These are phyloP conservation scores for Phytopythium chamaehyphon DNA, from an alignment of 352 stramenopile species.

Conservation along the genomic window DNA sequence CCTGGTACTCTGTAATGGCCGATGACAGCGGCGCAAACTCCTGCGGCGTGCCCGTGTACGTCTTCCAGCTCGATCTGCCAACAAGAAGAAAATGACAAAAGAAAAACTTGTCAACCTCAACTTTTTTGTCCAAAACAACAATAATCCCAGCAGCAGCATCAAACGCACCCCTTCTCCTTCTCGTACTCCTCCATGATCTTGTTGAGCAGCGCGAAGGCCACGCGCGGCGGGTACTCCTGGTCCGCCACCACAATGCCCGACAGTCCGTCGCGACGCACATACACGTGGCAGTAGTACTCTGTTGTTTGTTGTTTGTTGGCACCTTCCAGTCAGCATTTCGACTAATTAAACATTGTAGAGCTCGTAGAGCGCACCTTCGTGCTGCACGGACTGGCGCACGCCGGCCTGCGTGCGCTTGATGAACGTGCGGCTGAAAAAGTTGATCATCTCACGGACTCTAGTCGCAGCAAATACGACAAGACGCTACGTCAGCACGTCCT, in stretches of 20 bases:
- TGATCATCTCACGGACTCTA: slow-evolving; percentile 97
- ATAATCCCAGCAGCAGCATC: no score
- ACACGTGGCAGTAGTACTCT: slow-evolving; percentile 98
- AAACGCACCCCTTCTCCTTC: slow-evolving; percentile 45
- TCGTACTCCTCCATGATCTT: slow-evolving; percentile 97
- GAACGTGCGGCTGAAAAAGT: slow-evolving; percentile 99
- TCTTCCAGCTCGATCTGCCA: slow-evolving; percentile 66
- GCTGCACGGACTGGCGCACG: slow-evolving; percentile 97
- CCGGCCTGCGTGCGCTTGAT: slow-evolving; percentile 95
- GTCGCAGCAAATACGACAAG: background rate
- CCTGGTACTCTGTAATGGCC: slow-evolving; percentile 96
- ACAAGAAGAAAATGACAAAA: no score
- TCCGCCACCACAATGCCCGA: slow-evolving; percentile 96
- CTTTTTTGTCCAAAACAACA: no score
- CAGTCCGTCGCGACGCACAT: slow-evolving; percentile 96
- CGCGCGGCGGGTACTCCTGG: slow-evolving; percentile 97
- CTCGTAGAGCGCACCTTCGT: slow-evolving; percentile 93
- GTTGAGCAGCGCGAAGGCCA: slow-evolving; percentile 97
- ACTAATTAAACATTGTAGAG: no score
- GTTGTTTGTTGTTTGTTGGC: no score
- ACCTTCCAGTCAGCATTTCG: no score
- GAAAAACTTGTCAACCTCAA: slow-evolving; percentile 16
- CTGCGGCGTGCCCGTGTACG: slow-evolving; percentile 58
- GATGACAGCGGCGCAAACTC: slow-evolving; percentile 90
- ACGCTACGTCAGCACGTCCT: slow-evolving; percentile 7